Evolutionary conservation across 768 basidiomycete species (phyloP), one percentile per base, ranked within the genome.

Genomic region (Ramaria sp.): DNA sequence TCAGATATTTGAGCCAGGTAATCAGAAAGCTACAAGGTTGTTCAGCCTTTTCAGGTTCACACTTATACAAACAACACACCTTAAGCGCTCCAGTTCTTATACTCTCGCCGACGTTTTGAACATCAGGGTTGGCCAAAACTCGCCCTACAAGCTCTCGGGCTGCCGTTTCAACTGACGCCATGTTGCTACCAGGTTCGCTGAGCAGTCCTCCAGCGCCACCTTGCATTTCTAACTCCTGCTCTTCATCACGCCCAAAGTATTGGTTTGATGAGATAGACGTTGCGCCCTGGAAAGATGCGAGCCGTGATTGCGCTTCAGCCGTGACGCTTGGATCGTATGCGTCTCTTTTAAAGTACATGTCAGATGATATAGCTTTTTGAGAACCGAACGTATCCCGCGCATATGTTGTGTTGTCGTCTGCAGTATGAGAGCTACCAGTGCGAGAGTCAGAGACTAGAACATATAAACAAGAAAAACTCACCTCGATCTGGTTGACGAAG

Each of bases 301-400:
- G 72, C 2, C 95, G 82, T 10, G 76, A 69, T 63, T 90, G 86
- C 5, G 93, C 93, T 69, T 97, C 92, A 44, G 73, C 69, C 39
- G 78, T 62, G 3, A 81, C 74, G 36, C 66, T 62, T 1, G 89
- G 80, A 64, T 98, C 94, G 69, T 96, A 97, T 20, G 82, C 67
- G 48, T 87, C 86, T 39, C 95, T 79, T 22, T 85, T 91, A 66
- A 98, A 98, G 73, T 85, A 97, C 88, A 93, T 92, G 64, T 98
- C 96, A 3, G 92, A 95, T 5, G 94, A 97, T 66, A 99, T 99
- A 52, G 80, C 92, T 65, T 97, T 99, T 66, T 98, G 96, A 56
- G 64, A 67, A 1, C 91, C 89, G 66, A 98, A 99, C 62, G 88
- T 90, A 7, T 94, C 86, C 55, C 93, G 81, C 1, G 96, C 95